These are phyloP conservation scores for Neopestalotiopsis rosae DNA, from an alignment of 2,329 filamentous ascomycete species.

Conservation along the genomic window DNA sequence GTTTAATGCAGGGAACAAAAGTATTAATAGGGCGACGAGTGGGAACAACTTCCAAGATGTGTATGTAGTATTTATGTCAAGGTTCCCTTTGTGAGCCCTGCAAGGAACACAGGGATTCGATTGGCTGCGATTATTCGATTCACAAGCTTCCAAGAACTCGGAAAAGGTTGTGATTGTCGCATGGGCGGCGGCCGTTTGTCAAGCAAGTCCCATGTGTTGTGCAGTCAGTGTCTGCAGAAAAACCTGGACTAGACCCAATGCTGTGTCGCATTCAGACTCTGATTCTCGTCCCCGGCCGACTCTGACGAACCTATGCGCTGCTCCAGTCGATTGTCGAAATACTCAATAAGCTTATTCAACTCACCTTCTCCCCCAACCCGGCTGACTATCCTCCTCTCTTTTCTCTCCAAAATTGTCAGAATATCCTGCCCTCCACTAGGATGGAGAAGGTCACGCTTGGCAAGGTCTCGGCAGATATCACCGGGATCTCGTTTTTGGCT, in stretches of 20 bases:
- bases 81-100: no score
- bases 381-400: neutral
- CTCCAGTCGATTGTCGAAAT: neutral
- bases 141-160: no score
- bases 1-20: no score
- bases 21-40: no score
- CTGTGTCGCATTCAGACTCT: neutral
- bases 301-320: neutral
- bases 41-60: no score
- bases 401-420: neutral
- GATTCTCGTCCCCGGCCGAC: neutral
- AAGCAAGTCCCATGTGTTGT: neutral
- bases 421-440: neutral
- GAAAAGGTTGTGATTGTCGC: no score
- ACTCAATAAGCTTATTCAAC: neutral
- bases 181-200: no score
- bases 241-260: neutral
- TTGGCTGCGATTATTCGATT: no score
- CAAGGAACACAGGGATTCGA: no score
- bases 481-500: neutral
- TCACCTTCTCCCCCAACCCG: neutral
- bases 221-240: neutral
- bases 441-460: neutral
- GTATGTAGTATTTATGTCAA: no score
- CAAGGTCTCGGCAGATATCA: neutral